Percentiles rank a stretch among this genome's conserved stretches.
Conservation (phyloP, 2,329 filamentous ascomycete species). For the Claviceps lovelessii region DNA sequence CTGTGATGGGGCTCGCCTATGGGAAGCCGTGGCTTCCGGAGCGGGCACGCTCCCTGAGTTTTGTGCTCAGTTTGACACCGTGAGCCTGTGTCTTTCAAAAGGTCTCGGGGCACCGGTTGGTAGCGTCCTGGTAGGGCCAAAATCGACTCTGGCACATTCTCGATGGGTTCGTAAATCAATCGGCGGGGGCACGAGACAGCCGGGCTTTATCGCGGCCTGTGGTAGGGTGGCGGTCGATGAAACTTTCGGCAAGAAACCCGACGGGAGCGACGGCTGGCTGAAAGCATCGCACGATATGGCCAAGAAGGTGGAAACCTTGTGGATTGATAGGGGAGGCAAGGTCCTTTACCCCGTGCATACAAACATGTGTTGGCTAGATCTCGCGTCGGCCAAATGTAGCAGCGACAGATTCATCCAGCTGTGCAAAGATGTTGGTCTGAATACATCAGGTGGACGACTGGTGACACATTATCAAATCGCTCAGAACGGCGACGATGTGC, state of each 20-base stretch:
- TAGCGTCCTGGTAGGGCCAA: slow-evolving; percentile 50
- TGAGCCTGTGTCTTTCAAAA: slow-evolving; percentile 70
- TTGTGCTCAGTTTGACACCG: slow-evolving; percentile 54
- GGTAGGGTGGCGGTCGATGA: slow-evolving; percentile 51
- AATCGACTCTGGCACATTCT: slow-evolving; percentile 22
- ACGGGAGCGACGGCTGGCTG: slow-evolving; percentile 41
- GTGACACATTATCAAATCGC: slow-evolving; percentile 48
- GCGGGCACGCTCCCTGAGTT: slow-evolving; percentile 54
- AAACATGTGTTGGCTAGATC: slow-evolving; percentile 84
- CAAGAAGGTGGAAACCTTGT: slow-evolving; percentile 50
- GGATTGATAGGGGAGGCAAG: slow-evolving; percentile 55
- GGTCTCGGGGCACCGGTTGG: slow-evolving; percentile 71
- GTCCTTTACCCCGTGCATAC: slow-evolving; percentile 60
- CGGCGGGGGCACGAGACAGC: slow-evolving; percentile 60
- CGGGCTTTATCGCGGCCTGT: slow-evolving; percentile 57
- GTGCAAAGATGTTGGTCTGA: slow-evolving; percentile 28
- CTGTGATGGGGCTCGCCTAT: slow-evolving; percentile 65
- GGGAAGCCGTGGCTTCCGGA: slow-evolving; percentile 64
- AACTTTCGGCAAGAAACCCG: slow-evolving; percentile 24
- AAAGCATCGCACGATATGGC: slow-evolving; percentile 47
- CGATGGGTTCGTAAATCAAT: slow-evolving; percentile 50
- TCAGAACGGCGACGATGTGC: slow-evolving; percentile 41
- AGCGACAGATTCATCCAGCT: slow-evolving; percentile 24
- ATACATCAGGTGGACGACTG: slow-evolving; percentile 25
- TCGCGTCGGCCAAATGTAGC: slow-evolving; percentile 42